Evolutionary conservation across 2,329 filamentous ascomycete species (phyloP).

Genomic region (Apiospora arundinis): DNA sequence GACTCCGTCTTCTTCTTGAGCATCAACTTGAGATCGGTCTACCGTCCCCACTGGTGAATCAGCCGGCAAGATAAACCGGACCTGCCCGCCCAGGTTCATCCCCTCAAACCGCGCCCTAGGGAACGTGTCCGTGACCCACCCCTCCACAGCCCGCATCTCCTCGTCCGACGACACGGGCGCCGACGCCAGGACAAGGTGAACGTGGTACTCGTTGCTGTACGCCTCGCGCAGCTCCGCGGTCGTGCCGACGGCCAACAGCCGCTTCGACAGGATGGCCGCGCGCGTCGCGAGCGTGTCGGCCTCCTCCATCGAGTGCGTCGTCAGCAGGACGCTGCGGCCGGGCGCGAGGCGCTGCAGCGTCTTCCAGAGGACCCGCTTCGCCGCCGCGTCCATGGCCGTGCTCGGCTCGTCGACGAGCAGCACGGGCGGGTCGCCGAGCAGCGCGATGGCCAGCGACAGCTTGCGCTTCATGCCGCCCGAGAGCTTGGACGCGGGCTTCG

Average conservation of each 20-base stretch:
- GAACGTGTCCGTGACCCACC: constrained; percentile 60
- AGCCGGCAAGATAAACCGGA: constrained; percentile 66
- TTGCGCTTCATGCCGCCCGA: constrained; percentile 83
- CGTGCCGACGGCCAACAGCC: constrained; percentile 35
- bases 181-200: constrained; percentile 34
- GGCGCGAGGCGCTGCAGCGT: constrained; percentile 70
- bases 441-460: constrained; percentile 73
- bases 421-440: constrained; percentile 77
- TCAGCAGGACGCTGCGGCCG: constrained; percentile 72
- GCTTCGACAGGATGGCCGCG: constrained; percentile 60
- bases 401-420: constrained; percentile 78
- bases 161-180: constrained; percentile 31
- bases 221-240: constrained; percentile 34
- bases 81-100: constrained; percentile 67
- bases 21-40: not conserved
- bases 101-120: constrained; percentile 61
- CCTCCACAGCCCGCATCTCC: constrained; percentile 32
- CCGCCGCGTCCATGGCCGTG: constrained; percentile 76
- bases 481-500: constrained; percentile 69
- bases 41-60: constrained; percentile 29
- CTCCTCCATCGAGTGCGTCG: constrained; percentile 83
- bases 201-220: constrained; percentile 38
- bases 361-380: constrained; percentile 78
- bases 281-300: constrained; percentile 75
- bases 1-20: no score